phyloP scores from a whole-genome alignment of 2,329 filamentous ascomycete genomes.

The Colletotrichum incanum region DNA sequence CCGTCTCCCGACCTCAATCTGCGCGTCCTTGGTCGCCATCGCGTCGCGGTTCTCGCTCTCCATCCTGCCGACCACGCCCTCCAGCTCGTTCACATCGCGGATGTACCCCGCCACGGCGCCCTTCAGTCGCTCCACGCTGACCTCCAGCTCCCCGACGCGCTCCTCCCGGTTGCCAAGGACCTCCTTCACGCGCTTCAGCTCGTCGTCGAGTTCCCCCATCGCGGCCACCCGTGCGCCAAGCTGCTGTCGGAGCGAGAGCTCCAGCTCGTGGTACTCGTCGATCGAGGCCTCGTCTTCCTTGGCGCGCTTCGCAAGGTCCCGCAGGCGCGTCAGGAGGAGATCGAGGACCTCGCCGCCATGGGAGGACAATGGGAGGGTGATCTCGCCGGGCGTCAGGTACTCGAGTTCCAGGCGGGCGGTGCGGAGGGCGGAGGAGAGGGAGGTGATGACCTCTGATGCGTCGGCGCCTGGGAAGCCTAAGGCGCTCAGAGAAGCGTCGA shows the following conservation, averaged over 20 bases:
- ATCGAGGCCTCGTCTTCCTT: slow-evolving; percentile 68
- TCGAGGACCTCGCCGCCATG: slow-evolving; percentile 71
- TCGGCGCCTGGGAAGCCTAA: slow-evolving; percentile 68
- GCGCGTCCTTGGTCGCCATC: slow-evolving; percentile 51
- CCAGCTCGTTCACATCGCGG: slow-evolving; percentile 68
- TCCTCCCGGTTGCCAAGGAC: slow-evolving; percentile 57
- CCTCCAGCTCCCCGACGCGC: slow-evolving; percentile 63
- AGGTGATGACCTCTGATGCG: slow-evolving; percentile 63
- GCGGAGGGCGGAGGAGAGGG: slow-evolving; percentile 67
- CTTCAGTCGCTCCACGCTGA: slow-evolving; percentile 66
- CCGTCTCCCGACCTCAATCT: slow-evolving; percentile 53
- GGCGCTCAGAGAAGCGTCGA: slow-evolving; percentile 61
- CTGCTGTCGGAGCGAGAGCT: slow-evolving; percentile 70
- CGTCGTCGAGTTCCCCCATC: slow-evolving; percentile 63
- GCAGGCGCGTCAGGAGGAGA: slow-evolving; percentile 66
- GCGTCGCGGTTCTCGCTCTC: slow-evolving; percentile 58
- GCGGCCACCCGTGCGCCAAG: slow-evolving; percentile 67
- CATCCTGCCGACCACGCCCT: slow-evolving; percentile 64
- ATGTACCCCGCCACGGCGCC: slow-evolving; percentile 68
- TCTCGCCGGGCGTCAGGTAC: slow-evolving; percentile 73
- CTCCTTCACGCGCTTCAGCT: slow-evolving; percentile 55
- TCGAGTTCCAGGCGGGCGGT: slow-evolving; percentile 73
- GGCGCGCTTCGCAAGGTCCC: slow-evolving; percentile 62
- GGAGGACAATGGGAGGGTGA: slow-evolving; percentile 66
- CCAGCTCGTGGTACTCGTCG: slow-evolving; percentile 73